These are phyloP conservation scores for Emericellopsis cladophorae DNA, from an alignment of 2,329 filamentous ascomycete species.

Conservation along the genomic window DNA sequence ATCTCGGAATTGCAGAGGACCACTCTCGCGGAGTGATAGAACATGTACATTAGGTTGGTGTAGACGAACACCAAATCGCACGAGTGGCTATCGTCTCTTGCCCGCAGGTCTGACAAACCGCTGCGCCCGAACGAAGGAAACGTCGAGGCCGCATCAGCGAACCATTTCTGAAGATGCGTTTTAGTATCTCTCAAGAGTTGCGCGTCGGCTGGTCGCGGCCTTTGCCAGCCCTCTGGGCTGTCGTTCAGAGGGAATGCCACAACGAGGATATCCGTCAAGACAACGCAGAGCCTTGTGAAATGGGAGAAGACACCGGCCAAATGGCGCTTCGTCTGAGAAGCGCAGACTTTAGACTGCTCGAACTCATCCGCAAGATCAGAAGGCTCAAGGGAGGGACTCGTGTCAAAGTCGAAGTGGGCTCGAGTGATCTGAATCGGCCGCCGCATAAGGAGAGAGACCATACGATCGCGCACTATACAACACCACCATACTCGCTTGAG, in stretches of 20 bases:
- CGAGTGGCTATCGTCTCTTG: slow-evolving; percentile 20
- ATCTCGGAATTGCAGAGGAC: slow-evolving; percentile 33
- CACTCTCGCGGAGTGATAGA: slow-evolving; percentile 31
- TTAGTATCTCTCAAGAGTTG: too few species aligned
- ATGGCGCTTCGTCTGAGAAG: slow-evolving; percentile 26
- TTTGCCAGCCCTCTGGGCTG: slow-evolving; percentile 19
- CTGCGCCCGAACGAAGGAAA: too few species aligned
- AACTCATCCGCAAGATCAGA: slow-evolving; percentile 33
- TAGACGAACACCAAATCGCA: slow-evolving; percentile 31
- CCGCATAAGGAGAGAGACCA: slow-evolving; percentile 34
- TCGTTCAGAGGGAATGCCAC: slow-evolving; percentile 31
- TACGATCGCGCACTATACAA: slow-evolving; percentile 37
- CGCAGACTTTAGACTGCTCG: slow-evolving; percentile 29
- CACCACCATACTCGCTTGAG: slow-evolving; percentile 43
- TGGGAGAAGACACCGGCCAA: slow-evolving; percentile 32
- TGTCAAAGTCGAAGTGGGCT: slow-evolving; percentile 29
- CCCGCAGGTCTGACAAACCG: too few species aligned
- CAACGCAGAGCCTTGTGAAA: slow-evolving; percentile 29
- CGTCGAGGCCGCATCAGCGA: too few species aligned
- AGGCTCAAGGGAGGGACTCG: slow-evolving; percentile 21
- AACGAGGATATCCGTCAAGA: slow-evolving; percentile 31
- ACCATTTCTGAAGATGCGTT: too few species aligned
- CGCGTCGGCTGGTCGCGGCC: too few species aligned
- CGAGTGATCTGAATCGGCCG: slow-evolving; percentile 35
- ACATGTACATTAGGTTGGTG: slow-evolving; percentile 36